Conservation (phyloP, 495 filamentous ascomycete genomes). For the Endocarpon pusillum region DNA sequence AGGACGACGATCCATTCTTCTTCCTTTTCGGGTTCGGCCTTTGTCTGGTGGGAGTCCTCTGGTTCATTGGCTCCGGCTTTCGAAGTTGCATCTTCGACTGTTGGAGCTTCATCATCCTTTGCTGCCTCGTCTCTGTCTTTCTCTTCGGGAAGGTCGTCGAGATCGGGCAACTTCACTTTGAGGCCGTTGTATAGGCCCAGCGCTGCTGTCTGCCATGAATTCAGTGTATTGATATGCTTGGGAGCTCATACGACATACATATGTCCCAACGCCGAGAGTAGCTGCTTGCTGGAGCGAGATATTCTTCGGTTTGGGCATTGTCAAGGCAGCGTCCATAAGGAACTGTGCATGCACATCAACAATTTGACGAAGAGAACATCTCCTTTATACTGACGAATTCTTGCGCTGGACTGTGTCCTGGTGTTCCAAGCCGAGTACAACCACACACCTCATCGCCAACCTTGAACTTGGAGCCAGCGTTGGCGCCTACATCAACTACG, state of each 20-base stretch:
- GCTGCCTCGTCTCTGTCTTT: too few relatives aligned
- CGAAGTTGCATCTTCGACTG: too few relatives aligned
- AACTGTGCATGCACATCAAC: constrained; percentile 11
- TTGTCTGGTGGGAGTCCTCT: too few relatives aligned
- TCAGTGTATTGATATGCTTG: background rate
- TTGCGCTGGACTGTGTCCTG: constrained; percentile 24
- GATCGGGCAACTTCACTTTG: constrained; percentile 10
- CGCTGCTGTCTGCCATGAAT: constrained; percentile 12
- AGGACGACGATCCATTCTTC: constrained; percentile 27
- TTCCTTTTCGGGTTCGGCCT: too few relatives aligned
- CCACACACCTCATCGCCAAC: constrained; percentile 23
- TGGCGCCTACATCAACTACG: constrained; percentile 13
- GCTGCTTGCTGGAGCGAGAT: constrained; percentile 18
- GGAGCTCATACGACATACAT: too few relatives aligned
- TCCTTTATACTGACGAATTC: constrained; percentile 14
- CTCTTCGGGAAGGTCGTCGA: constrained; percentile 6
- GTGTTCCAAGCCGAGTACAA: constrained; percentile 22
- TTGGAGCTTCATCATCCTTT: too few relatives aligned
- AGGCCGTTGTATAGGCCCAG: constrained; percentile 15
- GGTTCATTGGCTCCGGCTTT: too few relatives aligned
- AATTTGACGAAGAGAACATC: background rate
- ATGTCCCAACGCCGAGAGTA: constrained; percentile 22
- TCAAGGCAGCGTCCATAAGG: constrained; percentile 23
- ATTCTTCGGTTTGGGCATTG: constrained; percentile 15
- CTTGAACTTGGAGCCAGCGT: constrained; percentile 14